Percentiles rank a stretch among this genome's conserved stretches.
phyloP scores from a whole-genome alignment of 306 rosid genomes.

The Pyrus pyrifolia region DNA sequence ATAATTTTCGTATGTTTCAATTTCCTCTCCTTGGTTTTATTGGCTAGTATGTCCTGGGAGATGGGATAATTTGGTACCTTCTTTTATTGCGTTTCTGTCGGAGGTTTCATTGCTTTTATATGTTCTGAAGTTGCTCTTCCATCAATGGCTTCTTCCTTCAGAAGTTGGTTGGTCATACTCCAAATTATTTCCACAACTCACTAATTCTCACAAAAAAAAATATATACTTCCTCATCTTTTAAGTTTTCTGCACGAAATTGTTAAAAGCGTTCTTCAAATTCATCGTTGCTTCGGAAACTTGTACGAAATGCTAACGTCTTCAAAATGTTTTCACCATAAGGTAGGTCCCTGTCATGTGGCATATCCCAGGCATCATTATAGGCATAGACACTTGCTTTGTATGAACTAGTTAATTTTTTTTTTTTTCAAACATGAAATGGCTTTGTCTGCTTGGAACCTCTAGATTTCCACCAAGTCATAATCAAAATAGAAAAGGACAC shows the following conservation, averaged over 20 bases:
- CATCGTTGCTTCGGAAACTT: slow-evolving; percentile 16
- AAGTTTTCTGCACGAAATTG: background rate
- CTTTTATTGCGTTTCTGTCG: no score
- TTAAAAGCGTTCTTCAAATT: background rate
- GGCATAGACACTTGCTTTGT: slow-evolving; percentile 9
- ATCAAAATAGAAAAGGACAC: slow-evolving; percentile 3
- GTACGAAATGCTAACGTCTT: slow-evolving; percentile 7
- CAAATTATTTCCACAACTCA: no score
- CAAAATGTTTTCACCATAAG: slow-evolving; percentile 4
- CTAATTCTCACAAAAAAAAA: no score
- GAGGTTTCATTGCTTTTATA: no score
- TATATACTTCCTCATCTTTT: background rate
- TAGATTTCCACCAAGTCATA: slow-evolving; percentile 11
- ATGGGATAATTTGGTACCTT: no score
- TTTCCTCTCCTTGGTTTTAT: no score
- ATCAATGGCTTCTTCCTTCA: no score
- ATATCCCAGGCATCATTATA: slow-evolving; percentile 11
- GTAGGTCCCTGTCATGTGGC: slow-evolving; percentile 26
- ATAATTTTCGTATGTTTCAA: background rate
- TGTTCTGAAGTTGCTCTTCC: no score
- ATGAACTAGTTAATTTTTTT: slow-evolving; percentile 10
- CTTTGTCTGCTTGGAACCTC: slow-evolving; percentile 15
- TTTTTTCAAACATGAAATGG: slow-evolving; percentile 25
- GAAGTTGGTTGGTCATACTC: no score
- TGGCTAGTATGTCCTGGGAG: no score